A percentile compares a stretch with the other conserved stretches of the same genome.
These are phyloP conservation scores for Nyssa sinensis DNA, from an alignment of 148 eudicot genomes.

Conservation along the genomic window DNA sequence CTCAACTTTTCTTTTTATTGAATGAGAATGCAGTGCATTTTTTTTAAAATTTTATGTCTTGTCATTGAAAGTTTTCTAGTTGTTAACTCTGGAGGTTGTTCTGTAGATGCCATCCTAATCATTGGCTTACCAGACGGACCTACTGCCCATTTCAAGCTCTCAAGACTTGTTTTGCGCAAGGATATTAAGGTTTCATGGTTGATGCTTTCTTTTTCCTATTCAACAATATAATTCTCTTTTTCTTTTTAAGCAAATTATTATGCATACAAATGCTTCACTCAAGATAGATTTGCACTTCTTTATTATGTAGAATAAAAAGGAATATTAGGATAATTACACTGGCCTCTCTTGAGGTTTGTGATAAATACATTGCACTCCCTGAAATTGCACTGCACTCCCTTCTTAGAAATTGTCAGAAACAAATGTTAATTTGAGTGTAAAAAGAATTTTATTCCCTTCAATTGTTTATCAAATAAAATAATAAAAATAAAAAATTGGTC, in stretches of 20 bases:
- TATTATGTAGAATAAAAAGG: too few relatives aligned
- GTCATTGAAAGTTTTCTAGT: not conserved
- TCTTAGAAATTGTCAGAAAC: too few relatives aligned
- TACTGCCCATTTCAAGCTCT: conserved; percentile 94
- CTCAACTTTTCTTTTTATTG: not conserved
- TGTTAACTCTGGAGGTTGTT: conserved; percentile 7
- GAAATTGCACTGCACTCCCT: too few relatives aligned
- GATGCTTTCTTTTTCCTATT: not conserved
- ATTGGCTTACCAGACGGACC: conserved; percentile 95
- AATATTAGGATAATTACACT: too few relatives aligned
- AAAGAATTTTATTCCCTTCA: not conserved
- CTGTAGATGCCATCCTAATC: conserved; percentile 78
- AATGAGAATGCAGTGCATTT: not conserved
- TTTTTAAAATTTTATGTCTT: not conserved
- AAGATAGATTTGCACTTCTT: not conserved
- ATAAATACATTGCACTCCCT: too few relatives aligned
- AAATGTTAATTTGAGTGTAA: too few relatives aligned
- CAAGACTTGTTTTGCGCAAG: conserved; percentile 79
- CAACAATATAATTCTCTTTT: not conserved
- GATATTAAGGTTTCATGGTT: conserved; percentile 70
- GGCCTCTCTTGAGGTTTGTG: too few relatives aligned
- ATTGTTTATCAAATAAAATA: too few relatives aligned
- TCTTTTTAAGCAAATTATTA: not conserved
- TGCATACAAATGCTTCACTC: too few relatives aligned
- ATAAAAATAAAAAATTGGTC: too few relatives aligned